Evolutionary conservation across 805 yeast species (phyloP), one percentile per base, ranked within the genome.

Genomic region (Komagataella pastoris): DNA sequence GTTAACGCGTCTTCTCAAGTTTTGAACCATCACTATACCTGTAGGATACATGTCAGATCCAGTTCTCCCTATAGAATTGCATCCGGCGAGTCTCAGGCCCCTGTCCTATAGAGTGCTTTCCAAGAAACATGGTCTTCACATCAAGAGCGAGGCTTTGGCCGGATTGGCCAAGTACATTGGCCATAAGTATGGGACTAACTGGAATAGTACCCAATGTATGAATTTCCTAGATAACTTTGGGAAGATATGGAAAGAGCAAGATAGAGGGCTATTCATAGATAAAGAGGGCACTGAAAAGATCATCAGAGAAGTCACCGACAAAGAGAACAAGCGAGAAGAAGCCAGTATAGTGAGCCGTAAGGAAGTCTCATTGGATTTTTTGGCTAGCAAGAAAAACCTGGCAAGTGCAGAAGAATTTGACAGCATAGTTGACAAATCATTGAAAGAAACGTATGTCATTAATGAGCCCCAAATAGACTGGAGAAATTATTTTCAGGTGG

Each of bases 121-220:
- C 3, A 91, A 89, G 66, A 93, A 91, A 62, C 91, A 88, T 63
- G 97, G 97, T 0, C 75, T 93, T 24, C 89, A 89, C 64, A 77
- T 93, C 56, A 88, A 91, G 60, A 82, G 97, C 0, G 83, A 85
- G 56, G 98, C 97, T 0, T 70, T 93, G 14, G 76, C 73, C 47
- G 75, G 76, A 1, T 68, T 93, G 36, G 86, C 97, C 1, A 81
- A 80, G n/a, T 76, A 79, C 51, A 72, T 93, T 23, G 93, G 97
- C 2, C 73, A 72, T 46, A 75, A 75, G 47, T 90, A 82, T 65
- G 98, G 98, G 8, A 77, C 77, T 6, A 89, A 88, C 49, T 91
- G 99, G 98, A 77, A 86, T 58, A 77, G 85, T 7, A 70, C 79
- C 0, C 72, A 73, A 53, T 73, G 88, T 1, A 85, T 82, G 58